These are phyloP conservation scores for Orbilia blumenaviensis DNA, from an alignment of 2,329 filamentous ascomycete genomes.

Conservation along the genomic window DNA sequence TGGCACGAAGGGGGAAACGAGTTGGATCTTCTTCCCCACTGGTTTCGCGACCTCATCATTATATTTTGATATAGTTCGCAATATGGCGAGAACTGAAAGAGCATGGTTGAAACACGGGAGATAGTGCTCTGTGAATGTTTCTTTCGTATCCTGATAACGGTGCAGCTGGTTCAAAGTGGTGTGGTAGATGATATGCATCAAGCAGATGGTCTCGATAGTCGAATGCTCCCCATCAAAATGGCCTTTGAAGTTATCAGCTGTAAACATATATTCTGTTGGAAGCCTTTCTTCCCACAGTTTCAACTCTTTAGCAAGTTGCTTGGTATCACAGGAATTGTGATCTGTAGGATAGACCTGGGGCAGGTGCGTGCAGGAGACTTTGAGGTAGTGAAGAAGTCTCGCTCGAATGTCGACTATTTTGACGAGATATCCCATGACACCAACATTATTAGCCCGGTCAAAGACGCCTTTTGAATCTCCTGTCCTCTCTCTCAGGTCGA, in stretches of 20 bases:
- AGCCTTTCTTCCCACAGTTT: slow-evolving; percentile 52
- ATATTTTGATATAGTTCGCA: slow-evolving; percentile 42
- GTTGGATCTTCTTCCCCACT: slow-evolving; percentile 43
- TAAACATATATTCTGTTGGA: slow-evolving; percentile 36
- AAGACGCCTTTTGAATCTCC: slow-evolving; percentile 15
- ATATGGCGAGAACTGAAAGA: slow-evolving; percentile 33
- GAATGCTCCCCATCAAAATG: slow-evolving; percentile 51
- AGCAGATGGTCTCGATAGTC: slow-evolving; percentile 48
- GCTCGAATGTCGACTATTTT: slow-evolving; percentile 46
- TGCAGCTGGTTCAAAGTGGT: slow-evolving; percentile 46
- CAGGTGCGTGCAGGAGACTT: slow-evolving; percentile 43
- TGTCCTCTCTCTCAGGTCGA: slow-evolving; percentile 34
- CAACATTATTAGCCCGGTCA: slow-evolving; percentile 17
- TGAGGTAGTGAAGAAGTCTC: slow-evolving; percentile 39
- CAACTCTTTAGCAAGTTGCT: slow-evolving; percentile 31
- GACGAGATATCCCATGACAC: slow-evolving; percentile 46
- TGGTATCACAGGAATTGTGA: slow-evolving; percentile 35
- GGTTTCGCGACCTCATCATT: slow-evolving; percentile 51
- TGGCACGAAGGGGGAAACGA: slow-evolving; percentile 42
- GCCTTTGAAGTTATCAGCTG: slow-evolving; percentile 50
- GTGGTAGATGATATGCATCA: slow-evolving; percentile 47
- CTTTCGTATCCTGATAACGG: slow-evolving; percentile 47
- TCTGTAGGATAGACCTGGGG: slow-evolving; percentile 42
- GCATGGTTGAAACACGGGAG: slow-evolving; percentile 44
- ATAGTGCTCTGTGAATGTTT: slow-evolving; percentile 44